A percentile compares a stretch with the other conserved stretches of the same genome.
Conservation (phyloP, 1,139 yeast species). For the Lodderomyces theae region DNA sequence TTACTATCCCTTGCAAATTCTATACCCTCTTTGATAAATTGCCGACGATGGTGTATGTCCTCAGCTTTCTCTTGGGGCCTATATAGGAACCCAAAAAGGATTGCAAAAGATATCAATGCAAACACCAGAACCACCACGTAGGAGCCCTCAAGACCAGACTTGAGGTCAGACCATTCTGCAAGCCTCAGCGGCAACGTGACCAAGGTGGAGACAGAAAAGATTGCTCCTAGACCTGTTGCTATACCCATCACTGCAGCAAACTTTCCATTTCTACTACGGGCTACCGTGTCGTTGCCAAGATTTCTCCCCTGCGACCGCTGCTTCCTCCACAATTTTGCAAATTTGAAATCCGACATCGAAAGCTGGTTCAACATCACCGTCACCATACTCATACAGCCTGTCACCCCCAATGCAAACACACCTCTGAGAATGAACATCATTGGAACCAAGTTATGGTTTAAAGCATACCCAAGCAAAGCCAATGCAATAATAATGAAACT, state of each 20-base stretch:
- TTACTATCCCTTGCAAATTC: conserved; percentile 27
- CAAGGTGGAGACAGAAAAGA: conserved; percentile 50
- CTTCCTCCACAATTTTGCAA: conserved; percentile 24
- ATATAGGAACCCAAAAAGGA: conserved; percentile 48
- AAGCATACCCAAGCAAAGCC: conserved; percentile 50
- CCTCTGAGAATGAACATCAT: conserved; percentile 50
- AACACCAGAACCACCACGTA: conserved; percentile 48
- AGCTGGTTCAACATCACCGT: conserved; percentile 55
- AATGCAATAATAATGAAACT: conserved; percentile 50
- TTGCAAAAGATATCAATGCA: conserved; percentile 36
- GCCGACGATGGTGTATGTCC: conserved; percentile 21
- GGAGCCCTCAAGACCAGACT: conserved; percentile 43
- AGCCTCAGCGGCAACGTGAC: conserved; percentile 48
- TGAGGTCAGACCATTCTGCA: conserved; percentile 26
- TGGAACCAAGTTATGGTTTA: conserved; percentile 32
- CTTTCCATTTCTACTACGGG: conserved; percentile 45
- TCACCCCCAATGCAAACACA: conserved; percentile 58
- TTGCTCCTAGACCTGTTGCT: conserved; percentile 67
- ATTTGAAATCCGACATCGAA: conserved; percentile 42
- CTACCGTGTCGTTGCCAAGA: no score
- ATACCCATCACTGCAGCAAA: conserved; percentile 62
- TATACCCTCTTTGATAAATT: conserved; percentile 47
- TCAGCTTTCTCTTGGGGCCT: conserved; percentile 1
- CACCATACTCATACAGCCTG: conserved; percentile 50
- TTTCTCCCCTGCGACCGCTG: background rate